phyloP scores from a whole-genome alignment of 306 rosid species.

The Corylus avellana region DNA sequence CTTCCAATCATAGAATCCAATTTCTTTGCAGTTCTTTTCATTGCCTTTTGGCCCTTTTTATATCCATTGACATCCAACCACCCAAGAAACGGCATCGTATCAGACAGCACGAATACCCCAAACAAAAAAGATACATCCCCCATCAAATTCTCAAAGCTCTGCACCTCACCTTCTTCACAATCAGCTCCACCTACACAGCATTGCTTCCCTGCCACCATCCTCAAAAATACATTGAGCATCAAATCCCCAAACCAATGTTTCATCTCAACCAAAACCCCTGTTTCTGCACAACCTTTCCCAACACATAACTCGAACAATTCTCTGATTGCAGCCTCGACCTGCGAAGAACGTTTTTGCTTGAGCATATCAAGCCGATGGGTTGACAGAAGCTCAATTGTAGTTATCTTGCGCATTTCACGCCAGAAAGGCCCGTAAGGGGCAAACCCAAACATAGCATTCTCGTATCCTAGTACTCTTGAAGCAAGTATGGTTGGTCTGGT shows the following conservation, averaged over 20 bases:
- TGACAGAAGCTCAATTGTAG: conserved; percentile 37
- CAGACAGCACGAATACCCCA: conserved; percentile 47
- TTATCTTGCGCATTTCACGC: conserved; percentile 40
- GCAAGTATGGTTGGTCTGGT: conserved; percentile 29
- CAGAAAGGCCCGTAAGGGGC: conserved; percentile 41
- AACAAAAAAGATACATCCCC: conserved; percentile 37
- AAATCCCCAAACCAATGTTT: conserved; percentile 55
- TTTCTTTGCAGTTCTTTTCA: conserved; percentile 42
- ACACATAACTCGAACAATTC: conserved; percentile 27
- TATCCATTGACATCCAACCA: conserved; percentile 42
- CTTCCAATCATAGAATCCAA: conserved; percentile 28
- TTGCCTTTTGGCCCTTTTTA: conserved; percentile 21
- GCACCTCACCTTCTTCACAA: conserved; percentile 35
- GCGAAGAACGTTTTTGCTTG: conserved; percentile 27
- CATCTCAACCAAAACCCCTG: conserved; percentile 48
- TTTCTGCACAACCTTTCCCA: conserved; percentile 28
- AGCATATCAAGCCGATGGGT: conserved; percentile 39
- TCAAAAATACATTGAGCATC: conserved; percentile 34
- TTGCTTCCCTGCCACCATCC: conserved; percentile 51
- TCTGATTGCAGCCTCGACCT: conserved; percentile 29
- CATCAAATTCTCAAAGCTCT: conserved; percentile 28
- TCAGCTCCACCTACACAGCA: conserved; percentile 26
- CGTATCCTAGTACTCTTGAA: conserved; percentile 32
- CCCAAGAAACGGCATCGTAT: conserved; percentile 44
- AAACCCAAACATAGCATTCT: conserved; percentile 39